Evolutionary conservation across 345 rosid genomes (phyloP), one percentile per base, ranked within the genome.

Genomic region (Camelina laxa): DNA sequence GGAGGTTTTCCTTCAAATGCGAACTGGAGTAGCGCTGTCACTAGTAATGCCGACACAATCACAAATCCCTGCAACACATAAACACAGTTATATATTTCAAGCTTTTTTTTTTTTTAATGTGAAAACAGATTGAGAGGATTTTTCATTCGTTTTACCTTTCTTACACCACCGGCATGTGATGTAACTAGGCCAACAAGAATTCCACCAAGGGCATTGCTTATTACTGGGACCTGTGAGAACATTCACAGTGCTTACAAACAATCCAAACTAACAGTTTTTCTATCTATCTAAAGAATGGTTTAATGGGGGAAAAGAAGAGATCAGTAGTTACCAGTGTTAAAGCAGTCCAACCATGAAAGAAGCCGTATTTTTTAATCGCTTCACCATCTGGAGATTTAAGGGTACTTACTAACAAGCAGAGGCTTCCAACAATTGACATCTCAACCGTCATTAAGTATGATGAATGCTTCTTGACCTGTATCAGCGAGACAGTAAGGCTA

Each of bases 151-250:
- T 17, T 67, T 85, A 87, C 99, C 99, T 95, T 95, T 82, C 93
- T 86, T 70, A 95, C 97, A 36, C 99, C 99, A 78, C 99, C 98
- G 6, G 98, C 99, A 60, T 85, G 78, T 85, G 92, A 92, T 69
- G 99, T 95, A 41, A 95, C 88, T 19, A 95, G 84, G 62, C 99
- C 99, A 67, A 95, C 99, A 44, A 95, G 98, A 74, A 95, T 95
- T 41, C 99, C 99, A 44, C 98, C 97, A 35, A 95, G 84, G 3
- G 99, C 89, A 83, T 95, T 95, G 60, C 79, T 72, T 67, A 88
- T 56, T 63, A 95, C 88, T 10, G 98, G 98, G 72, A 95, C 84
- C 98, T 95, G 86, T 63, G 36, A 54, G 45, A 51, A 72, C 27
- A 75, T 27, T 36, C 60, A 45, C 41, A 27, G 2, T 36, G 7